A percentile compares a stretch with the other conserved stretches of the same genome.
phyloP scores from a whole-genome alignment of 768 basidiomycete genomes.

The Roridomyces roridus region DNA sequence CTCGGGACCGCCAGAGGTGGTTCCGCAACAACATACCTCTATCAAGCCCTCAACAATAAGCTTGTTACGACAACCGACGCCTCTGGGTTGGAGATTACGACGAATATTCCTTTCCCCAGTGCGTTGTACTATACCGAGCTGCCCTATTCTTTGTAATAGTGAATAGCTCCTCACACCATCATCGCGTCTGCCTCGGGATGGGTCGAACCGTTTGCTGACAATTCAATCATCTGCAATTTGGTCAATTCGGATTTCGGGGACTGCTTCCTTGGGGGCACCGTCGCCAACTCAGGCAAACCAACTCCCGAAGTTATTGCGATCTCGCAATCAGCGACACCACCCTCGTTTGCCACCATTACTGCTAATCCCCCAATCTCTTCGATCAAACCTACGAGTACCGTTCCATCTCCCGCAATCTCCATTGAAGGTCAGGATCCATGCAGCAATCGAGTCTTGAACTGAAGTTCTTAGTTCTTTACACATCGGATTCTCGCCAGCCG shows the following conservation, averaged over 20 bases:
- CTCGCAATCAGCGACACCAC: too few relatives aligned
- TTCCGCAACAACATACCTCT: constrained; percentile 3
- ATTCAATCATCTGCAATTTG: background rate
- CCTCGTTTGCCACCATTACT: too few relatives aligned
- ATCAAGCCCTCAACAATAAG: background rate
- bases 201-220: background rate
- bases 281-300: background rate
- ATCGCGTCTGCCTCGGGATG: constrained; percentile 9
- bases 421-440: too few relatives aligned
- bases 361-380: too few relatives aligned
- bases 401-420: too few relatives aligned
- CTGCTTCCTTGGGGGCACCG: background rate
- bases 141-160: too few relatives aligned
- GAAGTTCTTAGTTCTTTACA: too few relatives aligned
- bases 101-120: background rate
- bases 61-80: background rate
- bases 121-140: background rate
- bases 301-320: background rate
- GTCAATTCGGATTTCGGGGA: background rate
- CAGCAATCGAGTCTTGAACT: too few relatives aligned
- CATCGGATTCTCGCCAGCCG: too few relatives aligned
- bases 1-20: background rate
- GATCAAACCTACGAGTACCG: too few relatives aligned
- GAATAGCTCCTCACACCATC: background rate
- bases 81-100: background rate